Evolutionary conservation across 352 stramenopile species (phyloP).

Genomic region (Phytophthora boehmeriae): DNA sequence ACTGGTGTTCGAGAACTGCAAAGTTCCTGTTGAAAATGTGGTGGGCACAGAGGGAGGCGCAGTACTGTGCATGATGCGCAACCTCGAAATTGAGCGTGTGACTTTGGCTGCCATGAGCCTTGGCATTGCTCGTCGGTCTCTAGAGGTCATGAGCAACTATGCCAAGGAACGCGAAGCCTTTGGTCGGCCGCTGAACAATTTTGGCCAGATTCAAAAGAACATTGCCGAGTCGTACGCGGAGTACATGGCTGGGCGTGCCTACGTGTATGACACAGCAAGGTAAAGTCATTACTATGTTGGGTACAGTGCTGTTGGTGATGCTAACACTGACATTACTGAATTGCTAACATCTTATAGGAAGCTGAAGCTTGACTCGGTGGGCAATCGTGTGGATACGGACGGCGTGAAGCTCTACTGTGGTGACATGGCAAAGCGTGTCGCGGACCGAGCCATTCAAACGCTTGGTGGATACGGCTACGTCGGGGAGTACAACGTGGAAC

Average conservation of each 20-base stretch:
- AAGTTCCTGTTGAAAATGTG: conserved; percentile 92
- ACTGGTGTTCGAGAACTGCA: conserved; percentile 98
- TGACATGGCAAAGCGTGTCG: conserved; percentile 97
- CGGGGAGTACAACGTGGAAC: conserved; percentile 98
- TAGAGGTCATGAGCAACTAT: conserved; percentile 98
- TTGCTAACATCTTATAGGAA: conserved; percentile 48
- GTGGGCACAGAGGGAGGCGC: conserved; percentile 84
- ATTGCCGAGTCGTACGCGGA: conserved; percentile 99
- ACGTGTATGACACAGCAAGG: conserved; percentile 96
- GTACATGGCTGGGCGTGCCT: conserved; percentile 96
- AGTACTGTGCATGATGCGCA: conserved; percentile 94
- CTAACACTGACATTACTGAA: not conserved
- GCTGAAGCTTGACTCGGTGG: conserved; percentile 94
- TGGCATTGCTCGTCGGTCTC: conserved; percentile 95
- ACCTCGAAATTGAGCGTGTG: conserved; percentile 99
- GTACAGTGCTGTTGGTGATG: not conserved
- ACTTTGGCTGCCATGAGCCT: conserved; percentile 97
- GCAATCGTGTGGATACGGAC: conserved; percentile 98
- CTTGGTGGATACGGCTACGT: conserved; percentile 99
- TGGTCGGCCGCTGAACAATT: conserved; percentile 91
- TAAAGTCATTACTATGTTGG: conserved; percentile 19
- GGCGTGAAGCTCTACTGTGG: conserved; percentile 99
- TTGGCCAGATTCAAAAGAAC: conserved; percentile 95
- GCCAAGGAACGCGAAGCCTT: conserved; percentile 95
- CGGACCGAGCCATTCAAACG: conserved; percentile 97